phyloP scores from a whole-genome alignment of 306 rosid genomes.

The Hippophae gyantsensis region DNA sequence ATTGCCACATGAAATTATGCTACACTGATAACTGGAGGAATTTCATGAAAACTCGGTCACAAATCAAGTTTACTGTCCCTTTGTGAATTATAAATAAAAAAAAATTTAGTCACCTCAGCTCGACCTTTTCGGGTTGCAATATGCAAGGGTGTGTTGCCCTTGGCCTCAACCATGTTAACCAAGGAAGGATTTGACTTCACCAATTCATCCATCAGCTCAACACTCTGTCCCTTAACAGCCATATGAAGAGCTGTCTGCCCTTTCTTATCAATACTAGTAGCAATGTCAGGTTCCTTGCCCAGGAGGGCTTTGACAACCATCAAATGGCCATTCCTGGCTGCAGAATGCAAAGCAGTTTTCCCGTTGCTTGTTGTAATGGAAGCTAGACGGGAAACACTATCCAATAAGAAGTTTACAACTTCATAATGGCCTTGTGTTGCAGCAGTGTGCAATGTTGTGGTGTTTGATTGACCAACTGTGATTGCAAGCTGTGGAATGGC shows the following conservation, averaged over 20 bases:
- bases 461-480: constrained; percentile 68
- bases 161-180: constrained; percentile 48
- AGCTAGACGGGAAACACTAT: constrained; percentile 31
- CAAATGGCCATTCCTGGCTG: constrained; percentile 62
- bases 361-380: constrained; percentile 62
- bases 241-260: constrained; percentile 81
- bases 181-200: constrained; percentile 34
- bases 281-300: constrained; percentile 45
- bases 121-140: constrained; percentile 61
- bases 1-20: too few relatives aligned
- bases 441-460: constrained; percentile 75
- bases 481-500: constrained; percentile 56
- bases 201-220: constrained; percentile 52
- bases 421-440: constrained; percentile 62
- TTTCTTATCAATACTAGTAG: constrained; percentile 49
- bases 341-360: constrained; percentile 72
- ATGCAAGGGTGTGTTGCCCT: constrained; percentile 69
- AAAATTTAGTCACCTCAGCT: constrained; percentile 34
- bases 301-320: constrained; percentile 52
- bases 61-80: background rate
- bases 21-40: background rate
- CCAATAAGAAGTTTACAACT: constrained; percentile 49
- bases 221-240: constrained; percentile 68
- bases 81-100: constrained; percentile 1
- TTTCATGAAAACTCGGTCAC: background rate